Conservation (phyloP, 2,329 filamentous ascomycete genomes). For the Shiraia sp. region DNA sequence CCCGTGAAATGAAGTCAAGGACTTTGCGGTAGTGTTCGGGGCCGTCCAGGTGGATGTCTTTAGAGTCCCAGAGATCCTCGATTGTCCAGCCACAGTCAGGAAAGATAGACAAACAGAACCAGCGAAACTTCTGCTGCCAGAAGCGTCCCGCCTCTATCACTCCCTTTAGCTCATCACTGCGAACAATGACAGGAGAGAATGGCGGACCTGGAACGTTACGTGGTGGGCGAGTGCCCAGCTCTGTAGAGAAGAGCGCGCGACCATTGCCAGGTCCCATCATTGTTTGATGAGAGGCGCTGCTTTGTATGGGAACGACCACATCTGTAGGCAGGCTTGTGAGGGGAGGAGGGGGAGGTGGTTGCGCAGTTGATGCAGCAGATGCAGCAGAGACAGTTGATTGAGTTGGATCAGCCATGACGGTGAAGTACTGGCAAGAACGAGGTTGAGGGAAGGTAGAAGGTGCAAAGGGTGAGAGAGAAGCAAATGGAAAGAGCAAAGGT, state of each 20-base stretch:
- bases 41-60: slow-evolving; percentile 39
- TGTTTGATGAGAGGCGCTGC: slow-evolving; percentile 1
- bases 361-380: neutral
- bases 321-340: slow-evolving; percentile 3
- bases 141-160: slow-evolving; percentile 24
- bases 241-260: neutral
- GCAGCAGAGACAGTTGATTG: no score
- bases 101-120: slow-evolving; percentile 32
- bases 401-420: no score
- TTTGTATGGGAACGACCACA: slow-evolving; percentile 4
- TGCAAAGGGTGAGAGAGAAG: neutral
- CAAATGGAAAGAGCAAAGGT: neutral
- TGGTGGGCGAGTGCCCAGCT: slow-evolving; percentile 19
- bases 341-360: slow-evolving; percentile 8
- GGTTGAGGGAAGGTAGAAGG: no score
- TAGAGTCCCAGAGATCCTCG: slow-evolving; percentile 39
- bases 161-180: slow-evolving; percentile 18
- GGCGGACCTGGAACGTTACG: slow-evolving; percentile 16
- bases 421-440: no score
- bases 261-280: neutral
- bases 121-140: slow-evolving; percentile 28
- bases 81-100: slow-evolving; percentile 29
- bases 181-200: slow-evolving; percentile 27
- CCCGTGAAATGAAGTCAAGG: slow-evolving; percentile 29
- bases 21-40: slow-evolving; percentile 31